phyloP scores from a whole-genome alignment of 805 yeast genomes.

The Suhomyces pyralidae region DNA sequence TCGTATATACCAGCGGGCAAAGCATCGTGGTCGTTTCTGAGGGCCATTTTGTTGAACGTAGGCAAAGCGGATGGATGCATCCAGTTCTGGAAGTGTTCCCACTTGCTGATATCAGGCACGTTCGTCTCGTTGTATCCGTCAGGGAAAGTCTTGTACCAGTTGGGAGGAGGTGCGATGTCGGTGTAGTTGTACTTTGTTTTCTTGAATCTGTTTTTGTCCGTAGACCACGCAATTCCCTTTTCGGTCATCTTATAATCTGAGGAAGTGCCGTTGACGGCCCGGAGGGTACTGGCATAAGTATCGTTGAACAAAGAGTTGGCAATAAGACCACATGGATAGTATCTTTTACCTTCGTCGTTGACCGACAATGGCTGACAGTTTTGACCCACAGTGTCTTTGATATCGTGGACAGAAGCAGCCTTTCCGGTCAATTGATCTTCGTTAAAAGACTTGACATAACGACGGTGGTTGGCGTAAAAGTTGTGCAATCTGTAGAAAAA shows the following conservation, averaged over 20 bases:
- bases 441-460: conserved; percentile 42
- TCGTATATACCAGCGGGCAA: conserved; percentile 61
- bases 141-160: conserved; percentile 43
- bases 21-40: conserved; percentile 57
- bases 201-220: conserved; percentile 37
- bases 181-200: conserved; percentile 37
- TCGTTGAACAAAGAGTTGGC: conserved; percentile 81
- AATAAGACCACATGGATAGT: conserved; percentile 81
- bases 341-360: conserved; percentile 44
- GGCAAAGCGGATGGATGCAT: conserved; percentile 44
- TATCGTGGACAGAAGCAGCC: conserved; percentile 30
- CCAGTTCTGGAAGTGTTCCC: conserved; percentile 48
- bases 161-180: conserved; percentile 45
- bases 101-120: conserved; percentile 41
- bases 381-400: conserved; percentile 42
- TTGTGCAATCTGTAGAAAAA: conserved; percentile 40
- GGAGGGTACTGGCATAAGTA: conserved; percentile 43
- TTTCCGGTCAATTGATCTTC: conserved; percentile 44
- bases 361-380: conserved; percentile 42
- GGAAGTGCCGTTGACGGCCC: conserved; percentile 36
- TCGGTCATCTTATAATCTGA: conserved; percentile 33
- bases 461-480: conserved; percentile 43
- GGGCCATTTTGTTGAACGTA: conserved; percentile 47
- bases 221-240: conserved; percentile 41
- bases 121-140: conserved; percentile 42